These are phyloP conservation scores for Ophiostoma populinum DNA, from an alignment of 2,329 filamentous ascomycete species.

Conservation along the genomic window DNA sequence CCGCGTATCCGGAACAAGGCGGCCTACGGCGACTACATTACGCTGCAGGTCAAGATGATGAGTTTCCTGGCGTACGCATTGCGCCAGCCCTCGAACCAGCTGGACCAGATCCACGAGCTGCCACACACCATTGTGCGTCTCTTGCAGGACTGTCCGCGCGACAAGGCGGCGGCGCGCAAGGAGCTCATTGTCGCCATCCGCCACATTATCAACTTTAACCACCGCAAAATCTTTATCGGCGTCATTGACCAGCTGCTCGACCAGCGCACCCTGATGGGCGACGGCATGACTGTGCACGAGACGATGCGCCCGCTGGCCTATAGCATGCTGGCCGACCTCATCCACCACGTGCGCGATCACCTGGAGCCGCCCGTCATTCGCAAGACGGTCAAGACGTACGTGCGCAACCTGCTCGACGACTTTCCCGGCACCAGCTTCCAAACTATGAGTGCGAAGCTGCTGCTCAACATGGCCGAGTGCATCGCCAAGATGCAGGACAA, in stretches of 20 bases:
- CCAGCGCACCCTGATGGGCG: constrained; percentile 83
- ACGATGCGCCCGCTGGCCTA: constrained; percentile 91
- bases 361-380: constrained; percentile 80
- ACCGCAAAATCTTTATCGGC: constrained; percentile 79
- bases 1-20: constrained; percentile 83
- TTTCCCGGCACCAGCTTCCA: constrained; percentile 98
- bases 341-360: constrained; percentile 90
- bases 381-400: constrained; percentile 93
- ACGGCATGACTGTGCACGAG: constrained; percentile 91
- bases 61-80: constrained; percentile 91
- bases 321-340: constrained; percentile 94
- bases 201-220: constrained; percentile 99
- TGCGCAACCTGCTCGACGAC: constrained; percentile 83
- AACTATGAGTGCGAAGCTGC: constrained; percentile 94
- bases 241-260: constrained; percentile 94
- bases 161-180: constrained; percentile 86
- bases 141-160: constrained; percentile 81
- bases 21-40: constrained; percentile 95
- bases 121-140: constrained; percentile 82
- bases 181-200: constrained; percentile 90
- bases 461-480: constrained; percentile 96
- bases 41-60: constrained; percentile 97
- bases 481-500: constrained; percentile 91
- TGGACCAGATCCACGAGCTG: constrained; percentile 76
- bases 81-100: constrained; percentile 68